phyloP scores from a whole-genome alignment of 352 stramenopile genomes.

The Phytophthora pluvialis region DNA sequence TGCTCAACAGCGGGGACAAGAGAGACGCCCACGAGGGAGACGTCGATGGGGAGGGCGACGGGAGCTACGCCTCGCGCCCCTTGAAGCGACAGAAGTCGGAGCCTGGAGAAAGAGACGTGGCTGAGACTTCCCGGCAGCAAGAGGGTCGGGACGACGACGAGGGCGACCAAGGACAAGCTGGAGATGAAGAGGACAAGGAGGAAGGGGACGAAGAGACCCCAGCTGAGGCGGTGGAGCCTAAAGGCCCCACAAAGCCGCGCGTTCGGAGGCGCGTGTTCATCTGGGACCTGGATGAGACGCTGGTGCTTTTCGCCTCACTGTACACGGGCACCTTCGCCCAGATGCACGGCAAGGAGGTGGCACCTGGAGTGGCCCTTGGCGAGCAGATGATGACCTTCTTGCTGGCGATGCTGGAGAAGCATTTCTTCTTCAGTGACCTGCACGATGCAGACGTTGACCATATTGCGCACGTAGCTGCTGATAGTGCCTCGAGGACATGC shows the following conservation, averaged over 20 bases:
- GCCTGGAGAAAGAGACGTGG: neutral
- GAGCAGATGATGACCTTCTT: constrained; percentile 90
- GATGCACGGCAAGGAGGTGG: constrained; percentile 62
- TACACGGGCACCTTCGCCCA: constrained; percentile 79
- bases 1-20: constrained; percentile 23
- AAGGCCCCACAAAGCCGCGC: constrained; percentile 5
- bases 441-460: constrained; percentile 77
- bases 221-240: neutral
- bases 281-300: constrained; percentile 86
- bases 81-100: constrained; percentile 48
- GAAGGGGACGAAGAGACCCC: constrained; percentile 9
- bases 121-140: neutral
- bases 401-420: constrained; percentile 76
- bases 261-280: constrained; percentile 66
- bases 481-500: neutral
- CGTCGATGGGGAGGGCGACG: constrained; percentile 21
- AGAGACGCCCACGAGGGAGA: constrained; percentile 19
- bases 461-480: constrained; percentile 45
- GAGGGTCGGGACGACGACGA: neutral
- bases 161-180: constrained; percentile 1
- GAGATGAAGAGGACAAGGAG: constrained; percentile 13
- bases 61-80: constrained; percentile 32
- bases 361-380: constrained; percentile 63
- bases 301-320: constrained; percentile 83
- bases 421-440: constrained; percentile 87